Evolutionary conservation across 208 protist species (phyloP).

Genomic region (Acanthamoeba castellanii): DNA sequence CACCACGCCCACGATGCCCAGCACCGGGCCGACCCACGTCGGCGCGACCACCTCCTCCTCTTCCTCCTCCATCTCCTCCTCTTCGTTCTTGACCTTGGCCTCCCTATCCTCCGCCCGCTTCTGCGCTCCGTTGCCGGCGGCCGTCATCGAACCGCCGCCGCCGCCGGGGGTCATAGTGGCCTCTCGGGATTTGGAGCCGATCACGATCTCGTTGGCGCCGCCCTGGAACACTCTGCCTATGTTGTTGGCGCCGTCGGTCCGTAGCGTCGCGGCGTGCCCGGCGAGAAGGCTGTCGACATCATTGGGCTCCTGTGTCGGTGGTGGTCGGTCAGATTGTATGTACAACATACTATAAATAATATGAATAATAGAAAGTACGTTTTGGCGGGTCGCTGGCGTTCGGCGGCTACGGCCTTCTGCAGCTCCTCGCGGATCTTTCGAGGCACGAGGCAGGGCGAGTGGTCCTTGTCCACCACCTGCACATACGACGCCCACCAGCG

Average conservation of each 20-base stretch:
- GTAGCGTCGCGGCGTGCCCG: background rate
- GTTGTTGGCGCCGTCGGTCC: background rate
- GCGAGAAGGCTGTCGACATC: background rate
- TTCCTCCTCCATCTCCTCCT: background rate
- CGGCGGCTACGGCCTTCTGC: background rate
- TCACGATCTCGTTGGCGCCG: background rate
- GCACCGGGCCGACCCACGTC: background rate
- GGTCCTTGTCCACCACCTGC: constrained; percentile 30
- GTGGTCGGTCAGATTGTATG: too few relatives aligned
- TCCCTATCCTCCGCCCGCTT: background rate
- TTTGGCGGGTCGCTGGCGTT: background rate
- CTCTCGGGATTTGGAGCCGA: background rate
- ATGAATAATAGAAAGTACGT: background rate
- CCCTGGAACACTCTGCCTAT: background rate
- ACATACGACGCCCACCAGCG: too few relatives aligned
- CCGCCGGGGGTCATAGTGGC: background rate
- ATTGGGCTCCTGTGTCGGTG: background rate
- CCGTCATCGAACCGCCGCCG: background rate
- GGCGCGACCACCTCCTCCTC: constrained; percentile 21
- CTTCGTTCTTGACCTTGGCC: background rate
- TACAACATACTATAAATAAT: too few relatives aligned
- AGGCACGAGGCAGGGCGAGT: constrained; percentile 6
- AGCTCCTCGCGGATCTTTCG: constrained; percentile 44
- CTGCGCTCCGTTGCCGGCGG: background rate
- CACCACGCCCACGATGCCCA: constrained; percentile 53